Base-by-base conservation (phyloP, 2,329 filamentous ascomycete genomes). In the Mariannaea elegans region DNA sequence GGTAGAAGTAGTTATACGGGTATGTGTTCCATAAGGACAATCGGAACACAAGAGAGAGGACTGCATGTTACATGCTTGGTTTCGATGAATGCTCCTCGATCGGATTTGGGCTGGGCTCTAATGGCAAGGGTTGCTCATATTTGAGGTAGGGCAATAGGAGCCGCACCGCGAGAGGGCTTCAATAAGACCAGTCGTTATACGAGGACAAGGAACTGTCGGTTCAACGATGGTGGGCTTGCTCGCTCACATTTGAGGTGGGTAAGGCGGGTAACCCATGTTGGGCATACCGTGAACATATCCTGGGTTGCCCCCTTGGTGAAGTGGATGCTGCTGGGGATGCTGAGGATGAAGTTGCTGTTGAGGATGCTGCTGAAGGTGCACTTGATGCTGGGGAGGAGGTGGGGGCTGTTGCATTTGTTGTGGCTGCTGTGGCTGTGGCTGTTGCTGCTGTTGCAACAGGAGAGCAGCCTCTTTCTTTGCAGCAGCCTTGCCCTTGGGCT, bases 401-500 rank as follows among this genome's bases (percentile, higher is more conserved):
- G 19, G 39, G 7, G 12, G 39, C 7, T 10, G 62, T 1, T 54
- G 63, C 2, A 59, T 65, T 12, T 49, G 60, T 2, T 56, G 60
- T 3, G 51, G 65, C 18, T 68, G 62, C 29, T 61, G 56, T 12
- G 63, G 64, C 13, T 55, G 62, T 7, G 66, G 63, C 16, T 62
- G 61, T 24, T 65, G 65, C 38, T 64, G 66, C 50, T 64, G 61
- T 14, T 69, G 70, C 45, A 62, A 61, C 42, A 71, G 72, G 47
- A 70, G 51, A 36, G 66, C 53, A 34, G 63, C 58, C 16, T 76
- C 74, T 63, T 75, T 77, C 65, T 77, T 78, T 32, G 64, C 56
- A 4, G 68, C 63, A 21, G 71, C 59, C 61, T 77, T 76, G 45
- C 61, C 68, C 68, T 78, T 78, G 27, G 72, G 75, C 62, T 78